Percentiles rank a stretch among this genome's conserved stretches.
phyloP scores from a whole-genome alignment of 73 alveolate genomes.

The Paraurostyla sp. region DNA sequence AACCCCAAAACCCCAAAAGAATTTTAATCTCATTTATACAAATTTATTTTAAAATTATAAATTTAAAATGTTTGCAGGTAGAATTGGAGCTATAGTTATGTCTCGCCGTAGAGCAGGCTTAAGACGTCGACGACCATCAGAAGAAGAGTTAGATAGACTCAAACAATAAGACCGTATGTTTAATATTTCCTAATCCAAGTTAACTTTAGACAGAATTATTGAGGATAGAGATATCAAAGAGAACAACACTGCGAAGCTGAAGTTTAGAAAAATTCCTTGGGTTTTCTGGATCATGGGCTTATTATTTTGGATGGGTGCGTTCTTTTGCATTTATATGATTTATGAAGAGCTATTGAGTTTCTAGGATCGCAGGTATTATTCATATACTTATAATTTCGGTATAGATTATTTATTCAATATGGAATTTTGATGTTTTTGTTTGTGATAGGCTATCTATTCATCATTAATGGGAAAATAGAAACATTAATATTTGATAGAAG shows the following conservation, averaged over 20 bases:
- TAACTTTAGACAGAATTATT: not conserved
- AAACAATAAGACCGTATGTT: constrained; percentile 31
- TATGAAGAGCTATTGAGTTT: not conserved
- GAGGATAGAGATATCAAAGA: constrained; percentile 31
- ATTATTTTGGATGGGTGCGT: constrained; percentile 21
- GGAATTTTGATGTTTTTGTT: not conserved
- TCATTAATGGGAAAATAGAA: not conserved
- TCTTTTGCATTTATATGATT: constrained; percentile 26
- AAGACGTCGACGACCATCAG: constrained; percentile 41
- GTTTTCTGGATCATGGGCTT: constrained; percentile 44
- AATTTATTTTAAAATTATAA: constrained; percentile 7
- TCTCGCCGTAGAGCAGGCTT: constrained; percentile 8
- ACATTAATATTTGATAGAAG: constrained; percentile 35
- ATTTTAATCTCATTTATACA: no score
- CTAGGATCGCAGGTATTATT: not conserved
- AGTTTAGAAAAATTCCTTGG: constrained; percentile 37
- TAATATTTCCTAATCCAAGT: not conserved
- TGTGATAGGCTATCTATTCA: constrained; percentile 18
- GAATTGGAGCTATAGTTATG: constrained; percentile 62
- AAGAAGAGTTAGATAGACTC: constrained; percentile 32
- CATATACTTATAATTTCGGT: not conserved
- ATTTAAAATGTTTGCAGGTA: constrained; percentile 47
- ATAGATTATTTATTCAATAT: not conserved
- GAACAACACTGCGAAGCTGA: not conserved
- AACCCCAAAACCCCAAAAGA: no score